Evolutionary conservation across 805 yeast genomes (phyloP).

Genomic region (Geotrichum ghanense): DNA sequence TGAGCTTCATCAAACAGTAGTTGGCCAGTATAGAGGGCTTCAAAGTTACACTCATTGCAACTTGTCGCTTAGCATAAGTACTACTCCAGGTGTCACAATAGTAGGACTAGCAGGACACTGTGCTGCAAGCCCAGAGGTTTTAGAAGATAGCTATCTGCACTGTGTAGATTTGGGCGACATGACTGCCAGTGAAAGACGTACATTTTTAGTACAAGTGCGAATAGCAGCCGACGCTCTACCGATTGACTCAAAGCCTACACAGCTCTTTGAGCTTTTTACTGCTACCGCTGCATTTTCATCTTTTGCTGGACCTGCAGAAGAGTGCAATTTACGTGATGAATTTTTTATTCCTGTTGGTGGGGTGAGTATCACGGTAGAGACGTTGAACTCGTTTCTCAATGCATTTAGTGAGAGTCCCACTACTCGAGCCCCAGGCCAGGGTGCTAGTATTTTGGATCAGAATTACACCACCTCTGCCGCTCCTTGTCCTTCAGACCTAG

Average conservation of each 20-base stretch:
- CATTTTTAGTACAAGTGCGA: constrained; percentile 9
- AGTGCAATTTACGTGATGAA: neutral
- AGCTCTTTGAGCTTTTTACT: neutral
- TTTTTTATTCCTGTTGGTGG: neutral
- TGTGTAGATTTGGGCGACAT: constrained; percentile 7
- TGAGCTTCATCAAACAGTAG: constrained; percentile 8
- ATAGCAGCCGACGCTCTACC: neutral
- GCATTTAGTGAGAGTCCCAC: neutral
- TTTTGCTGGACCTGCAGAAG: neutral
- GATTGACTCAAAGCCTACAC: neutral
- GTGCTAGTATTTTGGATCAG: too few species aligned
- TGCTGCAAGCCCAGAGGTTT: neutral
- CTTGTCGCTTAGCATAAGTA: constrained; percentile 7
- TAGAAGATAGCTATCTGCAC: constrained; percentile 1
- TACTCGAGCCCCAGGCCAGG: too few species aligned
- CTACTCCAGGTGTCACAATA: constrained; percentile 10
- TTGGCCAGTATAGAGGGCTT: constrained; percentile 12
- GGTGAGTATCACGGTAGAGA: neutral
- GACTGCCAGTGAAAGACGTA: constrained; percentile 8
- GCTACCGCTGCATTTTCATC: neutral
- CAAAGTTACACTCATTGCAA: constrained; percentile 11
- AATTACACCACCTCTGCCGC: too few species aligned
- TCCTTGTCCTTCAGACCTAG: neutral
- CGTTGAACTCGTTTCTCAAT: neutral
- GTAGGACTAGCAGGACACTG: constrained; percentile 9